Base-by-base conservation (phyloP, 805 yeast genomes). In the Nakazawaea siamensis region DNA sequence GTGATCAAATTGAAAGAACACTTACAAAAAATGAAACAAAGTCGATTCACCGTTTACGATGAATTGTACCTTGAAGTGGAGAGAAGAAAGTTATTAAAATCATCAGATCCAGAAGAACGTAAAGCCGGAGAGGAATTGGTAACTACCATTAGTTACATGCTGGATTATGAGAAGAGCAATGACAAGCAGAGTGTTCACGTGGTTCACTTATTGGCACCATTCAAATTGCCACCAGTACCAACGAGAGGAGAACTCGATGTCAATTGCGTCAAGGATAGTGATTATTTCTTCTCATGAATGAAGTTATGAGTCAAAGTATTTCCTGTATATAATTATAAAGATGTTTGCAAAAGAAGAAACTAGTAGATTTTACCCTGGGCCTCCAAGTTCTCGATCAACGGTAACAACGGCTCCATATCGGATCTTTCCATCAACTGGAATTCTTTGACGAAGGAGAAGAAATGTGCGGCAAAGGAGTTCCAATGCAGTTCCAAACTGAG, bases 381-480 rank as follows among this genome's bases (percentile, higher is more conserved):
- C 57, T 86, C 95, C 41, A 92, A 68, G 47, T 70, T 75, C 43
- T 79, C 87, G 31, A 94, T 83, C 55, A 92, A 63, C 4, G 82
- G 78, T 29, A 66, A 57, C 42, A 92, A 60, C 0, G 98, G 97
- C 37, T 68, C 81, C 56, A 87, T 60, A 44, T 92, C 99, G 36
- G 68, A 65, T 34, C 76, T 64, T 40, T 87, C 97, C 24, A 92
- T 66, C 44, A 92, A 68, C 35, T 74, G 79, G 55, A 85, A 92
- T 44, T 87, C 95, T 45, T 80, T 80, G 11, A 82, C 73, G 51
- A 92, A 85, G 35, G 95, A 80, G 29, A 90, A 72, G 50, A 83
- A 92, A 54, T 92, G 98, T 12, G 95, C 92, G 59, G 94, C 92
- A 48, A 88, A 84, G 3, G 97, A 88, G 57, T 92, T 92, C 95